Conservation (phyloP, 2,329 filamentous ascomycete species). For the Fusarium brevicatenulatum region DNA sequence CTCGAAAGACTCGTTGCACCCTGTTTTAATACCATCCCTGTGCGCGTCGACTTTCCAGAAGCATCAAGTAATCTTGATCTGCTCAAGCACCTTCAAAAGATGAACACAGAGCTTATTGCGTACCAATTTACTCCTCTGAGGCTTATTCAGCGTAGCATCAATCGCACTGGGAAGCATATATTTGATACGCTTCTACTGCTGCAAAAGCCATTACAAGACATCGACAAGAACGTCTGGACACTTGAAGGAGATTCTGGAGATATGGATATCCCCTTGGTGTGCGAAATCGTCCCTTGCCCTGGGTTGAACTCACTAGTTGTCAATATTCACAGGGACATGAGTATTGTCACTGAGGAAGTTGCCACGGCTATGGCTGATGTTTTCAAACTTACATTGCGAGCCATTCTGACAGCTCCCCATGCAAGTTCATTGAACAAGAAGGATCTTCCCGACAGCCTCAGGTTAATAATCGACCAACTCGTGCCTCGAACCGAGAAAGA, state of each 20-base stretch:
- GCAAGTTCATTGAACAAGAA: slow-evolving; percentile 29
- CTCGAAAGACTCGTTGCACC: slow-evolving; percentile 83
- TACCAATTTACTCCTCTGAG: slow-evolving; percentile 82
- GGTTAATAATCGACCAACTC: slow-evolving; percentile 35
- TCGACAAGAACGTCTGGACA: slow-evolving; percentile 66
- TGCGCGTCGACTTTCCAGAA: slow-evolving; percentile 66
- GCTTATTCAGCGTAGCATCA: slow-evolving; percentile 68
- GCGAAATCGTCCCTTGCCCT: slow-evolving; percentile 73
- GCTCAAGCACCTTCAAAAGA: slow-evolving; percentile 66
- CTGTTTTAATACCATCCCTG: slow-evolving; percentile 89
- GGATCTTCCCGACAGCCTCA: slow-evolving; percentile 38
- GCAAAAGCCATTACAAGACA: slow-evolving; percentile 70
- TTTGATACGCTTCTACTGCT: slow-evolving; percentile 87
- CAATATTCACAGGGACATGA: slow-evolving; percentile 70
- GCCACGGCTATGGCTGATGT: slow-evolving; percentile 44
- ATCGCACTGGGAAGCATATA: slow-evolving; percentile 60
- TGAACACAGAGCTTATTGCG: slow-evolving; percentile 70
- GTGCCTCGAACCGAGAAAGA: slow-evolving; percentile 32
- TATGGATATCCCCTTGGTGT: slow-evolving; percentile 82
- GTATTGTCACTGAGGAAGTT: slow-evolving; percentile 45
- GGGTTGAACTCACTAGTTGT: slow-evolving; percentile 64
- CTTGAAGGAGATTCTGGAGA: slow-evolving; percentile 65
- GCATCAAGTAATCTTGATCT: slow-evolving; percentile 64
- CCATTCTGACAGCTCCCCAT: slow-evolving; percentile 45
- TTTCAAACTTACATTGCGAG: slow-evolving; percentile 46